Conservation (phyloP, 768 basidiomycete genomes). For the Lactarius quietus region DNA sequence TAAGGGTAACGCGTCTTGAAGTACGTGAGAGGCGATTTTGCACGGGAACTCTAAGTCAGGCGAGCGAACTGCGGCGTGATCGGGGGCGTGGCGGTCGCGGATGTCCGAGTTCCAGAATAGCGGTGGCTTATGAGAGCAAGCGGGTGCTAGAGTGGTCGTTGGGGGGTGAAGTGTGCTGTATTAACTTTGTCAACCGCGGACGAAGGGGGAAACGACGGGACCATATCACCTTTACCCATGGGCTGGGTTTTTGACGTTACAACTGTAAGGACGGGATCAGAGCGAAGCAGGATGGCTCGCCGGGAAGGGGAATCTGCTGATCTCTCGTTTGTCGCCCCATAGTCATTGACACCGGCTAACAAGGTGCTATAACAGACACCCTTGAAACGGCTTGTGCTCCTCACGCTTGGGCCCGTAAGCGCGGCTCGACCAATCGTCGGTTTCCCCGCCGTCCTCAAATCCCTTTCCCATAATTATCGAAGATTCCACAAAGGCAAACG, state of each 20-base stretch:
- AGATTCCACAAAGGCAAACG: constrained; percentile 26
- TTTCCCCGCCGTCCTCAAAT: constrained; percentile 26
- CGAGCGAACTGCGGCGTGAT: constrained; percentile 27
- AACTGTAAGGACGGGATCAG: constrained; percentile 22
- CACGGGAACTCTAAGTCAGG: constrained; percentile 15
- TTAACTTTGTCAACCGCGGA: constrained; percentile 25
- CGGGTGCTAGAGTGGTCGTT: constrained; percentile 16
- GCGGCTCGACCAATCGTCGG: constrained; percentile 25
- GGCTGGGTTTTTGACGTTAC: constrained; percentile 25
- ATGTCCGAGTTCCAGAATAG: constrained; percentile 22
- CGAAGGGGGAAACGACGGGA: constrained; percentile 24
- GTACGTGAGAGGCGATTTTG: constrained; percentile 18
- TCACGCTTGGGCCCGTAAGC: constrained; percentile 26
- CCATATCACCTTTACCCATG: constrained; percentile 23
- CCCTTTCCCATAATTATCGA: constrained; percentile 28
- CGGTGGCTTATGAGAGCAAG: constrained; percentile 24
- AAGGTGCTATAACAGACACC: constrained; percentile 26
- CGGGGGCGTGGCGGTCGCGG: constrained; percentile 24
- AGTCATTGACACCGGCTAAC: constrained; percentile 28
- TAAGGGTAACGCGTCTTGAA: constrained; percentile 15
- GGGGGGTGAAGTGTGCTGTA: constrained; percentile 16
- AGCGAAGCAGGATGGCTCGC: constrained; percentile 22
- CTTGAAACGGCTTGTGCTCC: constrained; percentile 26
- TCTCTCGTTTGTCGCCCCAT: constrained; percentile 26
- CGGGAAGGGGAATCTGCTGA: constrained; percentile 27